Base-by-base conservation (phyloP, 495 filamentous ascomycete genomes). In the Arthonia radiata region DNA sequence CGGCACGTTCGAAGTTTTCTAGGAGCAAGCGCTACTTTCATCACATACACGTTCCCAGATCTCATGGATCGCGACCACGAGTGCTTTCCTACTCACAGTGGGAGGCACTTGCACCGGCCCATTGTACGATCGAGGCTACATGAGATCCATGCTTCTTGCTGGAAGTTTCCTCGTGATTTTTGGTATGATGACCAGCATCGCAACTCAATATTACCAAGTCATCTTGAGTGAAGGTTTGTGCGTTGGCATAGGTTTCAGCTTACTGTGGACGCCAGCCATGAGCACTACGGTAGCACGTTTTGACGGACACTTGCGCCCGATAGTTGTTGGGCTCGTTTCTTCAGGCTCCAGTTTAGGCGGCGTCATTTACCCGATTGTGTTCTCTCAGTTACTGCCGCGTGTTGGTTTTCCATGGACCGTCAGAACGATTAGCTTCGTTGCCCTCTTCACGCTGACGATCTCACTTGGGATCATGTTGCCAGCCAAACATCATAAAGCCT, bases 381-480 rank as follows among this genome's bases (percentile, higher is more conserved):
- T 79, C 23, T 40, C 59, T 5, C 52, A 59, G 12, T 43, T 80
- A 12, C 65, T 81, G 34, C 54, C 49, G 0, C 26, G 47, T 13
- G 56, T 76, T 25, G 75, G 71, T 4, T 83, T 75, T 33, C 46
- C 50, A 2, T 86, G 77, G 77, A 56, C 75, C 2, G 67, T 82
- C 51, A 64, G 76, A 11, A 57, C 56, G 17, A 49, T 56, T 18
- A 73, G 66, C 5, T 79, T 82, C 35, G 38, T 81, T 26, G 64
- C 81, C 31, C 54, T 80, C 1, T 49, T 41, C 9, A 48, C 79
- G 17, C 27, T 29, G 3, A 8, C 3, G 3, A n/a, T n/a, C 11
- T 38, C 54, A 7, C 42, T 43, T 22, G 11, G 55, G 4, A 38
- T 49, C 1, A 37, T n/a, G n/a, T n/a, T 68, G 3, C 50, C 61